phyloP scores from a whole-genome alignment of 2,329 filamentous ascomycete genomes.

The Exophiala viscosa region DNA sequence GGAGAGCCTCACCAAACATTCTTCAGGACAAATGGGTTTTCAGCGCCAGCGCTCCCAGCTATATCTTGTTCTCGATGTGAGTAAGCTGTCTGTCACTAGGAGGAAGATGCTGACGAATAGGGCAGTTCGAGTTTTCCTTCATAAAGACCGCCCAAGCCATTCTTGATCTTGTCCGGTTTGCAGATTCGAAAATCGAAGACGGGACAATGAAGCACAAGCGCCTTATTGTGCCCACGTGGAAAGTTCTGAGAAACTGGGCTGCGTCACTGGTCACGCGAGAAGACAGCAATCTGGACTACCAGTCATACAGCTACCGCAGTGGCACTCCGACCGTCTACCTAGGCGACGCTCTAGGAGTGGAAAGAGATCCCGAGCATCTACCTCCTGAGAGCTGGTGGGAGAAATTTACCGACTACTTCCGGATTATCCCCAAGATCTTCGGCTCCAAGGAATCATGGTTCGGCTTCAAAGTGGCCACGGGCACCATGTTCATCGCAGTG shows the following conservation, averaged over 20 bases:
- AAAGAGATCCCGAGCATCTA: constrained; percentile 71
- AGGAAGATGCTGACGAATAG: constrained; percentile 55
- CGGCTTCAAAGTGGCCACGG: constrained; percentile 67
- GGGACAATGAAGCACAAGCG: constrained; percentile 62
- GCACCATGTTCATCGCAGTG: constrained; percentile 69
- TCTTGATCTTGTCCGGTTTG: constrained; percentile 62
- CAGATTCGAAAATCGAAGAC: constrained; percentile 59
- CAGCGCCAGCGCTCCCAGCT: constrained; percentile 14
- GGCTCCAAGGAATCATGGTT: constrained; percentile 64
- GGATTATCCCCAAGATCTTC: constrained; percentile 58
- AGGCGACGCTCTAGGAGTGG: constrained; percentile 48
- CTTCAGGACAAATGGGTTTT: constrained; percentile 26
- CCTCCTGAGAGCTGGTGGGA: constrained; percentile 61
- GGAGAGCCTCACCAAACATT: constrained; percentile 50
- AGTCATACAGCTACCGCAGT: constrained; percentile 50
- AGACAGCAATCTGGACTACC: constrained; percentile 52
- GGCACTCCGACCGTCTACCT: constrained; percentile 53
- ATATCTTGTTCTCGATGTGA: constrained; percentile 30
- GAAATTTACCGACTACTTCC: constrained; percentile 58
- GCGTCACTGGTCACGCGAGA: constrained; percentile 52
- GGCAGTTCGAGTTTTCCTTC: constrained; percentile 65
- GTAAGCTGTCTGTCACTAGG: neutral
- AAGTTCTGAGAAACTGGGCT: constrained; percentile 61
- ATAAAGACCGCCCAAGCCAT: constrained; percentile 58
- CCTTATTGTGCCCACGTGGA: constrained; percentile 61